Evolutionary conservation across 345 rosid species (phyloP).

Genomic region (Bruguiera sexangula): DNA sequence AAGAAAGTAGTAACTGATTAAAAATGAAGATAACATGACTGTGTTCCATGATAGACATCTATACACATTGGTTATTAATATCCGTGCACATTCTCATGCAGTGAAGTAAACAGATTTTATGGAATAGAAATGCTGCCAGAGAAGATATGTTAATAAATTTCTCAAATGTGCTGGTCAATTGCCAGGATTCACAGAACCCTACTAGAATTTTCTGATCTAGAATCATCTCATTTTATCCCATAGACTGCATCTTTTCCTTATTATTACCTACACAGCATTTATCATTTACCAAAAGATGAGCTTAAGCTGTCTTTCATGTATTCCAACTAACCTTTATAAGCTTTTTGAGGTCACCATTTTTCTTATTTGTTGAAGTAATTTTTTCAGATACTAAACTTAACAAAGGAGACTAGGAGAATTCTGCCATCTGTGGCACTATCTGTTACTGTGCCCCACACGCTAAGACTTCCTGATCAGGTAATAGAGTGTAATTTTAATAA

Average conservation of each 20-base stretch:
- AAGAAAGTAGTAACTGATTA: too few species aligned
- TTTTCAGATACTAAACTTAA: constrained; percentile 48
- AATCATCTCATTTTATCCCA: background rate
- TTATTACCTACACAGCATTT: background rate
- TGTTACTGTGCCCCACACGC: constrained; percentile 62
- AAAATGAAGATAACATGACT: too few species aligned
- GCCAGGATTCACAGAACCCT: too few species aligned
- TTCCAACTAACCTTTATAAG: background rate
- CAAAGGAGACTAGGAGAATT: constrained; percentile 52
- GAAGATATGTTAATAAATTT: too few species aligned
- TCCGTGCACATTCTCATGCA: too few species aligned
- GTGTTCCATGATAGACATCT: too few species aligned
- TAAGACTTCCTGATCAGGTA: constrained; percentile 62
- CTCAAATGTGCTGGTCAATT: too few species aligned
- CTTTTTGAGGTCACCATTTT: background rate
- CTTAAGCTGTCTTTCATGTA: background rate
- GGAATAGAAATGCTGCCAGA: too few species aligned
- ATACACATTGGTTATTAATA: too few species aligned
- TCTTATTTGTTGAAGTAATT: background rate
- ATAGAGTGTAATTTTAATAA: background rate
- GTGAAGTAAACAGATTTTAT: too few species aligned
- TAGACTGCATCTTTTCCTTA: background rate
- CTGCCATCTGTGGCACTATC: constrained; percentile 53
- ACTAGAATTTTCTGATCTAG: too few species aligned
- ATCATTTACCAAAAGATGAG: background rate